Evolutionary conservation across 148 eudicot species (phyloP).

Genomic region (Rhododendron ovatum): DNA sequence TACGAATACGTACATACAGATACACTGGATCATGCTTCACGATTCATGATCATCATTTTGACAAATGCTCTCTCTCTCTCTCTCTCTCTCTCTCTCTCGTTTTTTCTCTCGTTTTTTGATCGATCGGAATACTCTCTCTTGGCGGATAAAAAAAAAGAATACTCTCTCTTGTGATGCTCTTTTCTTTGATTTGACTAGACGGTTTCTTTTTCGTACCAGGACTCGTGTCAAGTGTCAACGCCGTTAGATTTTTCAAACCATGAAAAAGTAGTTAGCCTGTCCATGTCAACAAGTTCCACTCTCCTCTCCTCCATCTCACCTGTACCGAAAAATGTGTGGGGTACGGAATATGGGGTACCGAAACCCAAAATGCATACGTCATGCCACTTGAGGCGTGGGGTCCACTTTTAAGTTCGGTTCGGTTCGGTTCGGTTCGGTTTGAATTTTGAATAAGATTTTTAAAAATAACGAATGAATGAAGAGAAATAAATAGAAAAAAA

Average conservation of each 20-base stretch:
- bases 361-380: too few relatives aligned
- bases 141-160: too few relatives aligned
- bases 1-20: too few relatives aligned
- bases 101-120: too few relatives aligned
- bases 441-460: too few relatives aligned
- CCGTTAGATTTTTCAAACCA: neutral
- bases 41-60: neutral
- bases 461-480: too few relatives aligned
- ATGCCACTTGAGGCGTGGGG: too few relatives aligned
- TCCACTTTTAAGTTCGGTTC: too few relatives aligned
- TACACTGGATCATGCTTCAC: neutral
- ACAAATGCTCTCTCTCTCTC: neutral
- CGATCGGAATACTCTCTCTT: neutral
- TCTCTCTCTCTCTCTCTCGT: neutral
- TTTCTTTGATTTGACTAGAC: slow-evolving; percentile 10
- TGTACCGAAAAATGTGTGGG: too few relatives aligned
- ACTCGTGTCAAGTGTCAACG: slow-evolving; percentile 14
- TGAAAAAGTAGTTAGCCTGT: slow-evolving; percentile 1
- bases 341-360: too few relatives aligned
- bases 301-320: neutral
- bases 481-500: too few relatives aligned
- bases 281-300: neutral
- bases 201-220: neutral
- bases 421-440: too few relatives aligned
- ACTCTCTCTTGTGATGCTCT: neutral